These are phyloP conservation scores for Quercus ilex DNA, from an alignment of 306 rosid species.

Conservation along the genomic window DNA sequence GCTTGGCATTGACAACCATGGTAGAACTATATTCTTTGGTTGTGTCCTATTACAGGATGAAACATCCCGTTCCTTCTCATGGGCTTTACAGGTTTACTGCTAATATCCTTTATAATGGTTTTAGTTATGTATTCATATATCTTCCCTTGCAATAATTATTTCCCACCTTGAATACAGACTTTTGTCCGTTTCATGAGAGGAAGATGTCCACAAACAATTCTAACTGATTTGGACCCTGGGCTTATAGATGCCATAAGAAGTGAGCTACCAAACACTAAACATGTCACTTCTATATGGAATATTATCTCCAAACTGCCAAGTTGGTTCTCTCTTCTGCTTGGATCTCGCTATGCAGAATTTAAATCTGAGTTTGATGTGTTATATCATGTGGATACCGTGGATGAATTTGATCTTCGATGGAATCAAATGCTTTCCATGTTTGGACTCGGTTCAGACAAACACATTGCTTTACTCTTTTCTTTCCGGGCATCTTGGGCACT, in stretches of 20 bases:
- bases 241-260: conserved; percentile 69
- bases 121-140: conserved; percentile 31
- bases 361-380: conserved; percentile 69
- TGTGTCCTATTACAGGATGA: conserved; percentile 94
- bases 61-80: conserved; percentile 65
- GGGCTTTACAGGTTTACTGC: conserved; percentile 92
- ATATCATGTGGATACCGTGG: conserved; percentile 63
- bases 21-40: conserved; percentile 76
- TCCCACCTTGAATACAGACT: conserved; percentile 50
- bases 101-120: conserved; percentile 35
- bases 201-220: conserved; percentile 80
- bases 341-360: conserved; percentile 75
- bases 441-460: conserved; percentile 72
- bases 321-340: conserved; percentile 80
- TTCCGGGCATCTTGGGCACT: conserved; percentile 73
- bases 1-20: conserved; percentile 92
- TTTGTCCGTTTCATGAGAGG: conserved; percentile 86
- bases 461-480: conserved; percentile 53
- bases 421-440: conserved; percentile 68
- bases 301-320: conserved; percentile 61
- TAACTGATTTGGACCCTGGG: conserved; percentile 79
- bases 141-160: conserved; percentile 31
- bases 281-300: conserved; percentile 60
- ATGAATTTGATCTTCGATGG: conserved; percentile 88
- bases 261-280: conserved; percentile 70